Evolutionary conservation across 1,139 yeast genomes (phyloP).

Genomic region (Taphrina populina): DNA sequence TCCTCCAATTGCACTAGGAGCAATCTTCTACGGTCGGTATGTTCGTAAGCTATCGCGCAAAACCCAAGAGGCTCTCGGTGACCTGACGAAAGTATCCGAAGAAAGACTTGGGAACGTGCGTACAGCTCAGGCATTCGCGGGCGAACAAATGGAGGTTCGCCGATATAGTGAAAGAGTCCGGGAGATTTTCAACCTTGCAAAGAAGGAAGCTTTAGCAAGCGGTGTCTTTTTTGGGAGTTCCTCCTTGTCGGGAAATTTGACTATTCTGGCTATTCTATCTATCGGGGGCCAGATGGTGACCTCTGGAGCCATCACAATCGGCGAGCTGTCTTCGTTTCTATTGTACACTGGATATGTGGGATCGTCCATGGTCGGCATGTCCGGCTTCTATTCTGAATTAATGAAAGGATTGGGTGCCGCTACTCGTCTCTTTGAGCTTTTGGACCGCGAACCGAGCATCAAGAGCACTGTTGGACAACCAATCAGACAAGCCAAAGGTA

Average conservation of each 20-base stretch:
- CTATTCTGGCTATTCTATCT: conserved; percentile 71
- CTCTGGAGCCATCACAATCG: conserved; percentile 69
- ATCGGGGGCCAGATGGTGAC: conserved; percentile 79
- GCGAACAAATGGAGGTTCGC: conserved; percentile 63
- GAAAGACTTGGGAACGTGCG: conserved; percentile 81
- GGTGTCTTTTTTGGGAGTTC: conserved; percentile 71
- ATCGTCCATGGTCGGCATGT: conserved; percentile 80
- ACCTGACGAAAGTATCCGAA: conserved; percentile 83
- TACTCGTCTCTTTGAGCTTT: conserved; percentile 80
- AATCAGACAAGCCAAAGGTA: conserved; percentile 47
- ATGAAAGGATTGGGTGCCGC: conserved; percentile 99
- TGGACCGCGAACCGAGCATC: conserved; percentile 71
- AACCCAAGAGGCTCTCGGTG: conserved; percentile 83
- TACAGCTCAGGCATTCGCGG: conserved; percentile 87
- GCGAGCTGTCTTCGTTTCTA: conserved; percentile 89
- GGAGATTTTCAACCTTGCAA: conserved; percentile 69
- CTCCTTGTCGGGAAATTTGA: conserved; percentile 75
- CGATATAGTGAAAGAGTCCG: conserved; percentile 70
- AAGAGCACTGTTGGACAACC: conserved; percentile 58
- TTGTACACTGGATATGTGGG: conserved; percentile 94
- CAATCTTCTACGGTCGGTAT: conserved; percentile 67
- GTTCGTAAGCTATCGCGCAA: conserved; percentile 71
- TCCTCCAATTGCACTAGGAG: conserved; percentile 60
- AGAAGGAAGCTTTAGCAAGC: conserved; percentile 63
- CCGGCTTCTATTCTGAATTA: conserved; percentile 84